These are phyloP conservation scores for Dichomitus squalens DNA, from an alignment of 1,284 basidiomycete species.

Conservation along the genomic window DNA sequence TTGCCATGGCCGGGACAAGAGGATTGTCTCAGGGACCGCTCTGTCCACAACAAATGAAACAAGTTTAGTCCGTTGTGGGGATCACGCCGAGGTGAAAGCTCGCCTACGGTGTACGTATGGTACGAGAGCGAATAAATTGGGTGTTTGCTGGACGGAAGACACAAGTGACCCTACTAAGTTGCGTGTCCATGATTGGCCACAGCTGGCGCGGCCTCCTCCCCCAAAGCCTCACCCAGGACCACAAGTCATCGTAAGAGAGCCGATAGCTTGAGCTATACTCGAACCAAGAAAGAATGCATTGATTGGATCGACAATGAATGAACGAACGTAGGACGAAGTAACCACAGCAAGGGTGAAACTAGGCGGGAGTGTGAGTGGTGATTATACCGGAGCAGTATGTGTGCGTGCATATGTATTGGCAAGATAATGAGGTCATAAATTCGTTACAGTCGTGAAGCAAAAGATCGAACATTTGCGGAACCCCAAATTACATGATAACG, in stretches of 20 bases:
- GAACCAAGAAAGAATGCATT: slow-evolving; percentile 17
- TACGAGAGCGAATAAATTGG: slow-evolving; percentile 18
- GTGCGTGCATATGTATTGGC: slow-evolving; percentile 20
- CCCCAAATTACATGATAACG: slow-evolving; percentile 31
- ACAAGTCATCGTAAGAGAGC: neutral
- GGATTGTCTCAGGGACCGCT: neutral
- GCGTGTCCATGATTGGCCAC: slow-evolving; percentile 11
- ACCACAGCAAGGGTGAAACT: slow-evolving; percentile 11
- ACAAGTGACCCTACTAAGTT: slow-evolving; percentile 20
- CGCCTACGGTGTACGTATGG: slow-evolving; percentile 3
- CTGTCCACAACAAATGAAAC: no score
- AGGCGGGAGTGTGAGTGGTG: slow-evolving; percentile 17
- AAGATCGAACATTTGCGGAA: slow-evolving; percentile 8
- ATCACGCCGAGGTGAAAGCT: neutral
- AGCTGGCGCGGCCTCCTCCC: slow-evolving; percentile 24
- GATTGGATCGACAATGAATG: neutral
- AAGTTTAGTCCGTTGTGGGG: neutral
- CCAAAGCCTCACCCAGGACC: slow-evolving; percentile 32
- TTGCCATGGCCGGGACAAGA: neutral
- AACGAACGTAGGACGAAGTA: slow-evolving; percentile 11
- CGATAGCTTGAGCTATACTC: neutral
- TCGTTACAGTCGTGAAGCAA: slow-evolving; percentile 24
- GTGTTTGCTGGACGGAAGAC: slow-evolving; percentile 15
- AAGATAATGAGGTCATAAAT: slow-evolving; percentile 16
- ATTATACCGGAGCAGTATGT: slow-evolving; percentile 19